Evolutionary conservation across 768 basidiomycete genomes (phyloP).

Genomic region (Hydnomerulius pinastri): DNA sequence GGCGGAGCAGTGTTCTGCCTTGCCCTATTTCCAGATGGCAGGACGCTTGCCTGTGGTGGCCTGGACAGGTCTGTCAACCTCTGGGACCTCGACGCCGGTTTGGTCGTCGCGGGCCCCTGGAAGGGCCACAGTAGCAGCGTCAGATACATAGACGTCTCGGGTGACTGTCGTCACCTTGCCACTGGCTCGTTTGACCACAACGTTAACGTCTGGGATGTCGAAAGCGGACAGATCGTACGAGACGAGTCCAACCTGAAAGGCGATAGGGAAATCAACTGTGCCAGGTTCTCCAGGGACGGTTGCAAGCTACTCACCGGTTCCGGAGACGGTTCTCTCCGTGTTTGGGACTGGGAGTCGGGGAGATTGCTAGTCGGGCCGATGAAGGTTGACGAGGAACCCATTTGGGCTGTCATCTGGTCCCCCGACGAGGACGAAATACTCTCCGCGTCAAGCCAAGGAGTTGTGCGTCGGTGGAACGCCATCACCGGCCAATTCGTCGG

Average conservation of each 20-base stretch:
- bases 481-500: constrained; percentile 22
- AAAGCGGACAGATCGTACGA: constrained; percentile 25
- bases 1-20: constrained; percentile 27
- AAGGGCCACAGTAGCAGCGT: constrained; percentile 26
- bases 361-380: constrained; percentile 28
- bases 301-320: constrained; percentile 30
- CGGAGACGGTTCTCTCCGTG: constrained; percentile 28
- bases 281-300: constrained; percentile 27
- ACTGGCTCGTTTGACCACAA: constrained; percentile 35
- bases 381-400: constrained; percentile 18
- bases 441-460: constrained; percentile 24
- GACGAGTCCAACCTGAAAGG: constrained; percentile 22
- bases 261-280: constrained; percentile 28
- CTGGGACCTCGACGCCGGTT: constrained; percentile 28
- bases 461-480: constrained; percentile 26
- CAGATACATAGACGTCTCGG: constrained; percentile 29
- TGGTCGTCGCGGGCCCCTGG: constrained; percentile 21
- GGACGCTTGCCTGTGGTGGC: constrained; percentile 28
- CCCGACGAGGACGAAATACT: constrained; percentile 29
- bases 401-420: constrained; percentile 34
- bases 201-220: constrained; percentile 31
- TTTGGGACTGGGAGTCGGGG: constrained; percentile 31
- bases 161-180: constrained; percentile 28
- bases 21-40: constrained; percentile 28
- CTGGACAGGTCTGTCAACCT: constrained; percentile 32